phyloP scores from a whole-genome alignment of 495 filamentous ascomycete genomes.

The Saxophila tyrrhenica region DNA sequence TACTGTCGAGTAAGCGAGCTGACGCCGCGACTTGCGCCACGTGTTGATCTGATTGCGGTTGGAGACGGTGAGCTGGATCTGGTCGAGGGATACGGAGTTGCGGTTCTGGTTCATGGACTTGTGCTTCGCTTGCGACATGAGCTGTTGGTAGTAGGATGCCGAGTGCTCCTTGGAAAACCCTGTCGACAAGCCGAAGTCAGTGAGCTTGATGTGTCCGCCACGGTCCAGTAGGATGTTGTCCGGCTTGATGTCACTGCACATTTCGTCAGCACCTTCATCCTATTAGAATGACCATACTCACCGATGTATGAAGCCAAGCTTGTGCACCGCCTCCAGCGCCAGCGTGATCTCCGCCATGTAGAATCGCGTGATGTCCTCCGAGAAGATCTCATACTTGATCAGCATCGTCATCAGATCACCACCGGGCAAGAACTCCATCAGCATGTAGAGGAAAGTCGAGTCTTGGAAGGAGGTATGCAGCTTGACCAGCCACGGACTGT shows the following conservation, averaged over 20 bases:
- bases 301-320: conserved; percentile 97
- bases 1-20: conserved; percentile 96
- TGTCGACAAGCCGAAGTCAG: conserved; percentile 95
- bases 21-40: conserved; percentile 86
- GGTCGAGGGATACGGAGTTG: conserved; percentile 87
- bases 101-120: conserved; percentile 63
- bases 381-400: conserved; percentile 99
- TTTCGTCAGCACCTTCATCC: conserved; percentile 2
- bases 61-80: conserved; percentile 95
- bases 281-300: conserved; percentile 32
- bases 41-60: conserved; percentile 96
- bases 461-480: conserved; percentile 97
- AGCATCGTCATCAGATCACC: conserved; percentile 99
- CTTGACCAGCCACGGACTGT: conserved; percentile 98
- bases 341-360: conserved; percentile 98
- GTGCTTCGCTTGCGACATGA: conserved; percentile 57
- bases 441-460: conserved; percentile 85
- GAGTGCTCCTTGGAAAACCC: conserved; percentile 97
- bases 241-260: conserved; percentile 85
- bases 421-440: conserved; percentile 98
- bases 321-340: conserved; percentile 96
- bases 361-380: conserved; percentile 95
- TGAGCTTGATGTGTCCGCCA: conserved; percentile 94
- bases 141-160: conserved; percentile 93
- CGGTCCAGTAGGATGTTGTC: conserved; percentile 96